A percentile compares a stretch with the other conserved stretches of the same genome.
These are phyloP conservation scores for Nemania diffusa DNA, from an alignment of 2,329 filamentous ascomycete genomes.

Conservation along the genomic window DNA sequence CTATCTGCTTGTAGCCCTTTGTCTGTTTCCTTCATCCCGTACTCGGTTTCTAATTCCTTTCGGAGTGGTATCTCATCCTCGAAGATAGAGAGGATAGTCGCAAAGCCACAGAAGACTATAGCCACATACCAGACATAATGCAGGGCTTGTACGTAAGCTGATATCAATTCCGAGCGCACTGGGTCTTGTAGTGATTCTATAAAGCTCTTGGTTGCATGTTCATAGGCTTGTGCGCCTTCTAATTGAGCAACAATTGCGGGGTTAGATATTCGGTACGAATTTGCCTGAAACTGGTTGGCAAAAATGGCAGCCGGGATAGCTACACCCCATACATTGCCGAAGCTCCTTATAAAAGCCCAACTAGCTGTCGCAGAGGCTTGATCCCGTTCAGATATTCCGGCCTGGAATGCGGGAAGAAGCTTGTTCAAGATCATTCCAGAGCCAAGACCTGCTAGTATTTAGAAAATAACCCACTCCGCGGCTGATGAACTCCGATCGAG, in stretches of 20 bases:
- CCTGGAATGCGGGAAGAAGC: slow-evolving; percentile 55
- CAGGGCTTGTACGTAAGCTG: not conserved
- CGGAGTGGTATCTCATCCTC: not conserved
- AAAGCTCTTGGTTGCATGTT: too few species aligned
- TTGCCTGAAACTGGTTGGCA: slow-evolving; percentile 26
- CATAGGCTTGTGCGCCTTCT: not conserved
- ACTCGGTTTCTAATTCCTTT: not conserved
- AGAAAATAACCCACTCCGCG: slow-evolving; percentile 51
- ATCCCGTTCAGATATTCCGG: slow-evolving; percentile 46
- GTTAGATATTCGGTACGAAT: not conserved
- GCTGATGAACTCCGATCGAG: slow-evolving; percentile 48
- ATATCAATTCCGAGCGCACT: not conserved
- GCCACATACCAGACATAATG: not conserved
- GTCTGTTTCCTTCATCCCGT: not conserved
- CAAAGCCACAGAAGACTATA: not conserved
- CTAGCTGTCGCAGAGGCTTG: slow-evolving; percentile 48
- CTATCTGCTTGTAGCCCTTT: not conserved
- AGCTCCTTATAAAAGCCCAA: slow-evolving; percentile 54
- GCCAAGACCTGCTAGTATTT: slow-evolving; percentile 51
- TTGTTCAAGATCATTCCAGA: slow-evolving; percentile 51
- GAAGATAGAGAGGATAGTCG: not conserved
- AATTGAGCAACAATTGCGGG: not conserved
- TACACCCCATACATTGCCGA: slow-evolving; percentile 56
- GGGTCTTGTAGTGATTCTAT: too few species aligned
- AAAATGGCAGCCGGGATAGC: slow-evolving; percentile 54